Percentiles rank a stretch among this genome's conserved stretches.
These are phyloP conservation scores for Pseudogymnoascus sp. DNA, from an alignment of 2,329 filamentous ascomycete genomes.

Conservation along the genomic window DNA sequence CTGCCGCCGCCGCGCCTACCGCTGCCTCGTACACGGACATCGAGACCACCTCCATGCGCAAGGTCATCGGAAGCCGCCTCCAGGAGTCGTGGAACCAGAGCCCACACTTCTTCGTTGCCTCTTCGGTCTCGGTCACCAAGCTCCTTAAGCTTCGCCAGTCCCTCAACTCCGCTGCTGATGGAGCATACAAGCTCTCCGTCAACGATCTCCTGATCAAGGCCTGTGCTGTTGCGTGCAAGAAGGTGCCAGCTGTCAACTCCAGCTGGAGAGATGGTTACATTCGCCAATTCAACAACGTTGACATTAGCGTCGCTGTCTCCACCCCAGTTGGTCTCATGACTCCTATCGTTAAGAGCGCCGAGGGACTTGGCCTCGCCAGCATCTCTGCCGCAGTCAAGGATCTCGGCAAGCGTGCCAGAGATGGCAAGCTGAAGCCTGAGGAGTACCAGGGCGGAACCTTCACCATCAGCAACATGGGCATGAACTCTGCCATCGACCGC, in stretches of 20 bases:
- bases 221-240: slow-evolving; percentile 76
- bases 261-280: slow-evolving; percentile 88
- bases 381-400: slow-evolving; percentile 92
- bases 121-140: slow-evolving; percentile 85
- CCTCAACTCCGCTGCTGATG: slow-evolving; percentile 79
- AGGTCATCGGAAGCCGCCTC: slow-evolving; percentile 89
- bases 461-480: slow-evolving; percentile 99
- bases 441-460: slow-evolving; percentile 99
- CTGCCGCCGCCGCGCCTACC: slow-evolving; percentile 39
- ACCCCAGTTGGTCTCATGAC: slow-evolving; percentile 94
- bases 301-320: slow-evolving; percentile 88
- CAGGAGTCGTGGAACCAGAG: slow-evolving; percentile 85
- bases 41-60: slow-evolving; percentile 87
- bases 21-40: slow-evolving; percentile 72
- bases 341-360: slow-evolving; percentile 86
- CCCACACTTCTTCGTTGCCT: slow-evolving; percentile 96
- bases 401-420: slow-evolving; percentile 89
- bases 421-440: slow-evolving; percentile 98
- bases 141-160: slow-evolving; percentile 92
- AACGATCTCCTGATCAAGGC: slow-evolving; percentile 99
- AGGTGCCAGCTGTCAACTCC: slow-evolving; percentile 92
- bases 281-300: slow-evolving; percentile 85
- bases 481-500: slow-evolving; percentile 92
- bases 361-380: slow-evolving; percentile 74
- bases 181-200: slow-evolving; percentile 98